These are phyloP conservation scores for Fusarium dimerum DNA, from an alignment of 2,329 filamentous ascomycete genomes.

Conservation along the genomic window DNA sequence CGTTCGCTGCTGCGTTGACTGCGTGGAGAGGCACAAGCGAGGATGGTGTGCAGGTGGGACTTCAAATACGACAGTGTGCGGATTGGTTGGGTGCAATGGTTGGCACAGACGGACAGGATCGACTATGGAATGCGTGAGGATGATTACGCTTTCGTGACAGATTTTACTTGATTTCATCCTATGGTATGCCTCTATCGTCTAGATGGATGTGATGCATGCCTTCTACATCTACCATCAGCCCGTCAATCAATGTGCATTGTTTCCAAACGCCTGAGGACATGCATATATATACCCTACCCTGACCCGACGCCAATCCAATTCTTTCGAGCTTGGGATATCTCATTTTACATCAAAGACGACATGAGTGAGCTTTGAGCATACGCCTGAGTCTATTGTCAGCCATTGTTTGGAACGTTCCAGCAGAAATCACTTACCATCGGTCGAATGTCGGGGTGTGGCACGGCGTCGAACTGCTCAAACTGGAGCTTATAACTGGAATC, in stretches of 20 bases:
- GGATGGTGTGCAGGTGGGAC: conserved; percentile 46
- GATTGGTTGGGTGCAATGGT: conserved; percentile 65
- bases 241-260: conserved; percentile 26
- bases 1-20: conserved; percentile 65
- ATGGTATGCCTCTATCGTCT: conserved; percentile 19
- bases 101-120: conserved; percentile 45
- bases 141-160: neutral
- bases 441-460: conserved; percentile 92
- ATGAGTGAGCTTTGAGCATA: conserved; percentile 84
- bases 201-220: conserved; percentile 30
- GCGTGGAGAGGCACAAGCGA: conserved; percentile 58
- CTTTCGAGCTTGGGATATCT: neutral
- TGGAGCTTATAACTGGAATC: conserved; percentile 87
- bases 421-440: conserved; percentile 69
- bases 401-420: neutral
- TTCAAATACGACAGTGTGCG: conserved; percentile 59
- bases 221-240: conserved; percentile 26
- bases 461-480: conserved; percentile 93
- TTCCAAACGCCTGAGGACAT: conserved; percentile 29
- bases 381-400: conserved; percentile 52
- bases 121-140: conserved; percentile 48
- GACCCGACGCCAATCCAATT: conserved; percentile 17
- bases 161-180: conserved; percentile 10
- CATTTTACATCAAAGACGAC: conserved; percentile 68
- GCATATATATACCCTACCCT: conserved; percentile 17